Conservation (phyloP, 257 asterid genomes). For the Solanum tacnaense region DNA sequence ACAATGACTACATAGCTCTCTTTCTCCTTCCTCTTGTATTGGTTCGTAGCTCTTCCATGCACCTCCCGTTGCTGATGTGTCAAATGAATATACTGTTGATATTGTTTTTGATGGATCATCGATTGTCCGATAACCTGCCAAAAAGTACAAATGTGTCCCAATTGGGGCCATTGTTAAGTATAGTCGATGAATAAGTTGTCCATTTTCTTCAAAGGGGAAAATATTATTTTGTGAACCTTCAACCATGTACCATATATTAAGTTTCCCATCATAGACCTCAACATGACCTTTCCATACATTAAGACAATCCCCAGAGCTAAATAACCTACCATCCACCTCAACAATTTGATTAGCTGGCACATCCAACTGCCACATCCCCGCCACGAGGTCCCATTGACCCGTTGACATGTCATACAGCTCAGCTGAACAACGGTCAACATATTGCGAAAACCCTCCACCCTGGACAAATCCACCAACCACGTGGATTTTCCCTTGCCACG, state of each 20-base stretch:
- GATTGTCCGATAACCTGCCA: slow-evolving; percentile 18
- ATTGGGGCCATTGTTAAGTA: slow-evolving; percentile 37
- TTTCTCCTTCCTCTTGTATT: slow-evolving; percentile 8
- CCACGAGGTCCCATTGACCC: slow-evolving; percentile 24
- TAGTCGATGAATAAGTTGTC: not conserved
- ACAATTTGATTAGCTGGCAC: slow-evolving; percentile 51
- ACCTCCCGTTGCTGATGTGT: slow-evolving; percentile 14
- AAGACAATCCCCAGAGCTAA: slow-evolving; percentile 43
- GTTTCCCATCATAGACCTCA: slow-evolving; percentile 28
- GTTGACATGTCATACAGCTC: slow-evolving; percentile 26
- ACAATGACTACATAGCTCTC: slow-evolving; percentile 37
- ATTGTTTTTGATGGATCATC: slow-evolving; percentile 7
- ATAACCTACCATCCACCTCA: slow-evolving; percentile 18
- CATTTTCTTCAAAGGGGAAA: slow-evolving; percentile 8
- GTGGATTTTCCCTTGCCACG: slow-evolving; percentile 41
- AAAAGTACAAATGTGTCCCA: slow-evolving; percentile 18
- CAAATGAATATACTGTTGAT: slow-evolving; percentile 27
- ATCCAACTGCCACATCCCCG: slow-evolving; percentile 44
- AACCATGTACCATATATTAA: slow-evolving; percentile 29
- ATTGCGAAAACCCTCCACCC: slow-evolving; percentile 6
- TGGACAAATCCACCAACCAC: slow-evolving; percentile 42
- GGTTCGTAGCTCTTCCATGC: slow-evolving; percentile 24
- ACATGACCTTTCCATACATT: slow-evolving; percentile 47
- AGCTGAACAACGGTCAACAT: slow-evolving; percentile 29
- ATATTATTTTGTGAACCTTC: slow-evolving; percentile 26